These are phyloP conservation scores for Tremellales sp. DNA, from an alignment of 1,284 basidiomycete species.

Conservation along the genomic window DNA sequence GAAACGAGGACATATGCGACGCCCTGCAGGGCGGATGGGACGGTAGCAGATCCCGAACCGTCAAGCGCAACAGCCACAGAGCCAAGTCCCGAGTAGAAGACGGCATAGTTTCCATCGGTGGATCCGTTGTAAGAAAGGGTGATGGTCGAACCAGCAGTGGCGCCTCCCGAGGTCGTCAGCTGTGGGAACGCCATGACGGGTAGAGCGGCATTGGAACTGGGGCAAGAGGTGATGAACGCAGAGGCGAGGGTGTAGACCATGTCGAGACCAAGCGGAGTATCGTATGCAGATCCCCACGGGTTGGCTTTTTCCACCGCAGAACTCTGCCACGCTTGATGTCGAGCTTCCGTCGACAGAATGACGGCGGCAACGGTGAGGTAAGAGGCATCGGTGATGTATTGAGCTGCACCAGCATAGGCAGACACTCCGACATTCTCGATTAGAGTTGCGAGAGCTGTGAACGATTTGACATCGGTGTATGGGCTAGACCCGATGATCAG, in stretches of 20 bases:
- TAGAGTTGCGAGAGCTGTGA: constrained; percentile 41
- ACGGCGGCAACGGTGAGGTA: constrained; percentile 55
- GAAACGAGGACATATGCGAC: constrained; percentile 49
- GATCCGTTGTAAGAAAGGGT: constrained; percentile 32
- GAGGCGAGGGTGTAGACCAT: constrained; percentile 46
- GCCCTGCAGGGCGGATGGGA: constrained; percentile 49
- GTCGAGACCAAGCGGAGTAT: constrained; percentile 53
- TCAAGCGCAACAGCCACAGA: constrained; percentile 16
- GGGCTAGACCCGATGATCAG: constrained; percentile 11
- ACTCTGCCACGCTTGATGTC: constrained; percentile 58
- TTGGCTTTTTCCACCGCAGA: constrained; percentile 52
- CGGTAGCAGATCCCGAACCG: constrained; percentile 34
- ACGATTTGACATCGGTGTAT: constrained; percentile 57
- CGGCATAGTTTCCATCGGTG: constrained; percentile 17
- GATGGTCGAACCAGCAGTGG: constrained; percentile 26
- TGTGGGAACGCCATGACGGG: constrained; percentile 50
- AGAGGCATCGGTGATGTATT: constrained; percentile 21
- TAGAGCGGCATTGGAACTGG: constrained; percentile 46
- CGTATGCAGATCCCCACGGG: constrained; percentile 57
- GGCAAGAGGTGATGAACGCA: constrained; percentile 42
- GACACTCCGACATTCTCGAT: constrained; percentile 75
- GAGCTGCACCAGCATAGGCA: constrained; percentile 32
- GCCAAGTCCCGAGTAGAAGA: constrained; percentile 32
- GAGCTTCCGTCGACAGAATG: constrained; percentile 59
- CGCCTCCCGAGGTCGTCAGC: constrained; percentile 40